Base-by-base conservation (phyloP, 2,329 filamentous ascomycete species). In the Xylariaceae sp. region DNA sequence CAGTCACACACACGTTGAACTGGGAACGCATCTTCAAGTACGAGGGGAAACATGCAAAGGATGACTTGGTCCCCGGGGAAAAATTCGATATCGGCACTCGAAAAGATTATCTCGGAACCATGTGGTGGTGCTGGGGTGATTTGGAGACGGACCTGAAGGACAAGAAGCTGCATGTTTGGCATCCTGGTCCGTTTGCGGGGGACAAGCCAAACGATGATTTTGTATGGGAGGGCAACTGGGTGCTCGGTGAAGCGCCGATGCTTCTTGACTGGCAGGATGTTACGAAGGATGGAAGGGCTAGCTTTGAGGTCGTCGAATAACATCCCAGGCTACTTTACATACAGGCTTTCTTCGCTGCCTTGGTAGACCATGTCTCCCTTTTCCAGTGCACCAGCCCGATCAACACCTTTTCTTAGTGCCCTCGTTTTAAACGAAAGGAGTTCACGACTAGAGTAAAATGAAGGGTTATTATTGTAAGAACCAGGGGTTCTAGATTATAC, bases 41-140 rank as follows among this genome's bases (percentile, higher is more conserved):
- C 29, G 61, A 58, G n/a, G 44, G 50, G 8, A 56, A 39, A 21
- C 48, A 11, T 14, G 41, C 19, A 11, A 59, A 46, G 33, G 48
- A 26, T 1, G 53, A 55, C 31, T 23, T 63, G 8, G 41, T 45
- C 2, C 51, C 60, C 5, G 53, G 57, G 1, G 57, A 58, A 26
- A 31, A 19, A 26, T 63, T 60, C 36, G 28, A 48, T 16, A 33
- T 60, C 33, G 29, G 17, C 17, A 26, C 57, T 16, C 39, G 28
- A 31, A 41, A 28, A n/a, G 29, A n/a, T 31, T 55, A 16, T 17
- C 31, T 61, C 24, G 55, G 43, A 5, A 53, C 51, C 8, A 23
- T 49, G 21, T 61, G 61, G 61, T 61, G 61, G 58, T 63, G 61
- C 49, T 63, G 58, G 48, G 61, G 58, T 16, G 55, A 59, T 40